Evolutionary conservation across 2,329 filamentous ascomycete species (phyloP).

Genomic region (Monascus ruber): DNA sequence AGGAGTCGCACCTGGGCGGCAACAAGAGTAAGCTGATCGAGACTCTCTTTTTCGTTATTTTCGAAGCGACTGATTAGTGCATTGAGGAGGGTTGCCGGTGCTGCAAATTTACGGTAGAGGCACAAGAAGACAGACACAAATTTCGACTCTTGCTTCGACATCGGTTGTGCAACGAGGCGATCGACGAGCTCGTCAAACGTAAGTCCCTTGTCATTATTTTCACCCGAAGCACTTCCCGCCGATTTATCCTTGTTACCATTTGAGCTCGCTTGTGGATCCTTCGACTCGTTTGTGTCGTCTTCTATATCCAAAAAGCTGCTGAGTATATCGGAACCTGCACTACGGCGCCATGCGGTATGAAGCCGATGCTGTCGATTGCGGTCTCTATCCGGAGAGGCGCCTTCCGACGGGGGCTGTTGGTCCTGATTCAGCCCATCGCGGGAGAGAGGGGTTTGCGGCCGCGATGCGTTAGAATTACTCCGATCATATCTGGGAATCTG

Average conservation of each 20-base stretch:
- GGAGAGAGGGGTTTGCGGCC: conserved; percentile 35
- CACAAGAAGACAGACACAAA: conserved; percentile 84
- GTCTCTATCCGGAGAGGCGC: conserved; percentile 19
- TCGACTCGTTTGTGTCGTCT: conserved; percentile 26
- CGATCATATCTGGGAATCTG: conserved; percentile 40
- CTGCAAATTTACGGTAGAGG: conserved; percentile 84
- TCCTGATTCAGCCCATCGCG: conserved; percentile 23
- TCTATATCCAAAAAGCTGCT: conserved; percentile 33
- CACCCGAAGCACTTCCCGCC: conserved; percentile 20
- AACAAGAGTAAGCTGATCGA: conserved; percentile 64
- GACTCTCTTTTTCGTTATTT: conserved; percentile 62
- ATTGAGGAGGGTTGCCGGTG: conserved; percentile 65
- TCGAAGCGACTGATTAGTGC: conserved; percentile 54
- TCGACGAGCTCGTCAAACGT: conserved; percentile 64
- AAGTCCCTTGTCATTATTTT: conserved; percentile 26
- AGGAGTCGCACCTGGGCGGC: conserved; percentile 74
- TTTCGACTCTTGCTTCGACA: conserved; percentile 79
- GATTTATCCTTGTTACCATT: conserved; percentile 20
- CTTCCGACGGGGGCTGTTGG: conserved; percentile 18
- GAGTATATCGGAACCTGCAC: conserved; percentile 31
- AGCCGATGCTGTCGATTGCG: conserved; percentile 21
- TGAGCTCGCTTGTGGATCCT: conserved; percentile 17
- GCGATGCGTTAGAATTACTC: conserved; percentile 37
- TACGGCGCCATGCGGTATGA: conserved; percentile 27
- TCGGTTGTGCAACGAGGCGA: conserved; percentile 67